Evolutionary conservation across 176 grass and related monocot genomes (phyloP).

Genomic region (Guadua angustifolia): DNA sequence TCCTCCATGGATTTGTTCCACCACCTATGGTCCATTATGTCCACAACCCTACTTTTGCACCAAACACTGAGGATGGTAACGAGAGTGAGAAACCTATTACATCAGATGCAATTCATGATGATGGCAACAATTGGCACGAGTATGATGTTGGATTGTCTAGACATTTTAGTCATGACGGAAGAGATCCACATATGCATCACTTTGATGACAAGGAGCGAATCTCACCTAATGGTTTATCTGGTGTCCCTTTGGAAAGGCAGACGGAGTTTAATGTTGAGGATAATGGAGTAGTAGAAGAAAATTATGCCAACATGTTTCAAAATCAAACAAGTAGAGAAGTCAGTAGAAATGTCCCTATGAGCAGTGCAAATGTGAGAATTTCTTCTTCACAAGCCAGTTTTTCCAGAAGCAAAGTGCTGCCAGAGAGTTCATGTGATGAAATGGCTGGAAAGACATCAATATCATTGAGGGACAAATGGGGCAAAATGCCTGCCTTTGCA

Average conservation of each 20-base stretch:
- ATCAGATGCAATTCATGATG: slow-evolving; percentile 48
- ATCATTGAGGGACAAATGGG: slow-evolving; percentile 69
- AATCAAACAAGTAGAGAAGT: slow-evolving; percentile 58
- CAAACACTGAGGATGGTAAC: slow-evolving; percentile 51
- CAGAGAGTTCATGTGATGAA: slow-evolving; percentile 62
- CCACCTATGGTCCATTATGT: slow-evolving; percentile 64
- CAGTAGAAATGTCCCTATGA: slow-evolving; percentile 44
- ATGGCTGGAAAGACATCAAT: slow-evolving; percentile 50
- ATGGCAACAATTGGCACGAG: slow-evolving; percentile 51
- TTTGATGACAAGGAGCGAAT: slow-evolving; percentile 55
- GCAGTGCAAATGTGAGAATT: slow-evolving; percentile 42
- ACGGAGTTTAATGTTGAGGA: slow-evolving; percentile 52
- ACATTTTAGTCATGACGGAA: slow-evolving; percentile 50
- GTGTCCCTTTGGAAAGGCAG: slow-evolving; percentile 48
- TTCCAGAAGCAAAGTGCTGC: slow-evolving; percentile 57
- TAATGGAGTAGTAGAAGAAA: slow-evolving; percentile 45
- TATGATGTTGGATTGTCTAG: slow-evolving; percentile 50
- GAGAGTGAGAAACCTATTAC: slow-evolving; percentile 51
- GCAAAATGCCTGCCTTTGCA: slow-evolving; percentile 56
- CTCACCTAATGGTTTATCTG: slow-evolving; percentile 41
- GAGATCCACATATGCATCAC: slow-evolving; percentile 56
- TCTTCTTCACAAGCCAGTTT: slow-evolving; percentile 49
- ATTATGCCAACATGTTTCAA: slow-evolving; percentile 55
- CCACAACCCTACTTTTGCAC: slow-evolving; percentile 46
- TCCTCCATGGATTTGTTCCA: slow-evolving; percentile 57